phyloP scores from a whole-genome alignment of 345 rosid species.

The Citrus unshiu region DNA sequence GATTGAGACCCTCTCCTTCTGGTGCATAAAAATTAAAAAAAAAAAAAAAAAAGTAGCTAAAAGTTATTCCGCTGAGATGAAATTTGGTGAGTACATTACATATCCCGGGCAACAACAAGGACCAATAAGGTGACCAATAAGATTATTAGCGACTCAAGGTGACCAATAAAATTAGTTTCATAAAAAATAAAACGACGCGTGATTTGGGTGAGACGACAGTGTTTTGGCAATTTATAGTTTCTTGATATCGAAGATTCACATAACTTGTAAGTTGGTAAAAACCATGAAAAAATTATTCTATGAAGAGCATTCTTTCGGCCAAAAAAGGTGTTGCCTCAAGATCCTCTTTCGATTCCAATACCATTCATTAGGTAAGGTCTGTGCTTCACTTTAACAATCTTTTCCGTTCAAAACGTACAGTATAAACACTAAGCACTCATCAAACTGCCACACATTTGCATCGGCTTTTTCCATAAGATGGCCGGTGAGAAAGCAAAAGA shows the following conservation, averaged over 20 bases:
- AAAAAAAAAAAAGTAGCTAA: background rate
- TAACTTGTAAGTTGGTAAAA: slow-evolving; percentile 9
- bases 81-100: background rate
- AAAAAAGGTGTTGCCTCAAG: slow-evolving; percentile 11
- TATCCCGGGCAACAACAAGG: too few species aligned
- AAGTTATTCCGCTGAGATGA: background rate
- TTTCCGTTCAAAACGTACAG: background rate
- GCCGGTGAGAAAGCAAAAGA: slow-evolving; percentile 28
- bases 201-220: background rate
- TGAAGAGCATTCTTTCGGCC: slow-evolving; percentile 14
- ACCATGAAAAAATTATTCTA: slow-evolving; percentile 2
- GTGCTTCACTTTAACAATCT: background rate
- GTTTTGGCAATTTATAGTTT: slow-evolving; percentile 16
- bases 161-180: too few species aligned
- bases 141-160: too few species aligned
- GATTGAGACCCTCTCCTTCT: background rate
- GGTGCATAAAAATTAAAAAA: background rate
- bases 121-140: too few species aligned
- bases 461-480: slow-evolving; percentile 21
- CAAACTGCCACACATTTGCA: slow-evolving; percentile 3
- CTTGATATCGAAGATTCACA: slow-evolving; percentile 25
- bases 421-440: background rate
- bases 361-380: slow-evolving; percentile 12
- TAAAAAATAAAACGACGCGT: background rate
- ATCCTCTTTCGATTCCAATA: slow-evolving; percentile 30